Evolutionary conservation across 495 filamentous ascomycete species (phyloP).

Genomic region (Penicillium arizonense): DNA sequence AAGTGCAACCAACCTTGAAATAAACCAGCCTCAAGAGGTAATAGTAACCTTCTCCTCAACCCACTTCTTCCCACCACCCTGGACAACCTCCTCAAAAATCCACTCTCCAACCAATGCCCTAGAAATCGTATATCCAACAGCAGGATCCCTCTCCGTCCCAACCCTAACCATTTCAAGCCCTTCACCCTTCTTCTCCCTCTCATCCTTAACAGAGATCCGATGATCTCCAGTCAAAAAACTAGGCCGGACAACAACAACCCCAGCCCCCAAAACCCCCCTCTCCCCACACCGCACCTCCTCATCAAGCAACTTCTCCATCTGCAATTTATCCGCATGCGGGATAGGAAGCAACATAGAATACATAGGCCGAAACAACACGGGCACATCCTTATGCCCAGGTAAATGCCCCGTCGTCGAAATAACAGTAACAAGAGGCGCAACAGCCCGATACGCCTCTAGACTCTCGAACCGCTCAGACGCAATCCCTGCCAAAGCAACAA

Average conservation of each 20-base stretch:
- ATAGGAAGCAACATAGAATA: conserved; percentile 29
- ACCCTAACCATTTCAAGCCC: conserved; percentile 24
- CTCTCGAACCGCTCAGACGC: conserved; percentile 13
- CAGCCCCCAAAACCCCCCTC: conserved; percentile 17
- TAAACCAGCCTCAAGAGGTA: conserved; percentile 25
- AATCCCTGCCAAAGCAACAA: conserved; percentile 28
- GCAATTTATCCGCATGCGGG: conserved; percentile 38
- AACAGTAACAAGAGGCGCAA: conserved; percentile 12
- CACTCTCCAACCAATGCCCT: conserved; percentile 40
- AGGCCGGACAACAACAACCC: conserved; percentile 33
- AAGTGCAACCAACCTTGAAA: conserved; percentile 10
- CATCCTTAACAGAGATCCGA: conserved; percentile 1
- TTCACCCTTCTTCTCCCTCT: conserved; percentile 6
- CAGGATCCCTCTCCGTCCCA: conserved; percentile 33
- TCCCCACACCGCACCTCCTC: conserved; percentile 4
- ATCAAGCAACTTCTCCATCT: conserved; percentile 34
- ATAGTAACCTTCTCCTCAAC: conserved; percentile 36
- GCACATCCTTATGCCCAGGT: conserved; percentile 29
- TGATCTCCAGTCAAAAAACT: conserved; percentile 34
- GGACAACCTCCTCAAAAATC: conserved; percentile 40
- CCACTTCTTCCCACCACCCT: conserved; percentile 32
- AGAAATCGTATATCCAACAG: conserved; percentile 39
- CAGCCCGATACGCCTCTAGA: conserved; percentile 1
- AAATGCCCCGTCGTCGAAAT: conserved; percentile 33
- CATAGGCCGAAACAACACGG: conserved; percentile 28